Evolutionary conservation across 1,284 basidiomycete genomes (phyloP).

Genomic region (Pascua guehoae): DNA sequence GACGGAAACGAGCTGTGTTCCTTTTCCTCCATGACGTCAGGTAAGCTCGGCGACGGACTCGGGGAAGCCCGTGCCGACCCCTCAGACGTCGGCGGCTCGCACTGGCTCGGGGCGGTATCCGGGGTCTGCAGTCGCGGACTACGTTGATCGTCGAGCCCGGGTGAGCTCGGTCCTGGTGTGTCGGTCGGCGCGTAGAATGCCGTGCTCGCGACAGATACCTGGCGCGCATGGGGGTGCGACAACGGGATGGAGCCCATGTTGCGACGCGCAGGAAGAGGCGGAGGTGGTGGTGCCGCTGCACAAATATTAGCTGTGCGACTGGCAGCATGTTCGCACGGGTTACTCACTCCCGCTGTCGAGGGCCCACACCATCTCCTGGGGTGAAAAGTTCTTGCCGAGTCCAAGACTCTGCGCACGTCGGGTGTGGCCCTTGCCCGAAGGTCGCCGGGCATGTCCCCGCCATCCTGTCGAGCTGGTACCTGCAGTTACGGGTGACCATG

Average conservation of each 20-base stretch:
- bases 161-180: too few relatives aligned
- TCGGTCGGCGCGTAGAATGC: not conserved
- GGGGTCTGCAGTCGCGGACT: not conserved
- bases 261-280: slow-evolving; percentile 32
- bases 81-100: not conserved
- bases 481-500: not conserved
- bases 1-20: not conserved
- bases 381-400: slow-evolving; percentile 38
- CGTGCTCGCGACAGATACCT: slow-evolving; percentile 31
- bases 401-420: slow-evolving; percentile 36
- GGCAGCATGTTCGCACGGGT: slow-evolving; percentile 5
- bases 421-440: slow-evolving; percentile 2
- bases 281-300: slow-evolving; percentile 5
- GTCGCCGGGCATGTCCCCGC: slow-evolving; percentile 5
- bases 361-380: slow-evolving; percentile 47
- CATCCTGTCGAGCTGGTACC: not conserved
- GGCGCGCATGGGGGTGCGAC: slow-evolving; percentile 45
- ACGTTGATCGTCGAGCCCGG: too few relatives aligned
- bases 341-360: slow-evolving; percentile 27
- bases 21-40: slow-evolving; percentile 14
- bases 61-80: slow-evolving; percentile 2
- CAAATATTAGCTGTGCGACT: not conserved
- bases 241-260: slow-evolving; percentile 25
- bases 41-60: slow-evolving; percentile 10
- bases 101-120: not conserved